Percentiles rank a stretch among this genome's conserved stretches.
These are phyloP conservation scores for Pharus latifolius DNA, from an alignment of 176 grass and related monocot genomes.

Conservation along the genomic window DNA sequence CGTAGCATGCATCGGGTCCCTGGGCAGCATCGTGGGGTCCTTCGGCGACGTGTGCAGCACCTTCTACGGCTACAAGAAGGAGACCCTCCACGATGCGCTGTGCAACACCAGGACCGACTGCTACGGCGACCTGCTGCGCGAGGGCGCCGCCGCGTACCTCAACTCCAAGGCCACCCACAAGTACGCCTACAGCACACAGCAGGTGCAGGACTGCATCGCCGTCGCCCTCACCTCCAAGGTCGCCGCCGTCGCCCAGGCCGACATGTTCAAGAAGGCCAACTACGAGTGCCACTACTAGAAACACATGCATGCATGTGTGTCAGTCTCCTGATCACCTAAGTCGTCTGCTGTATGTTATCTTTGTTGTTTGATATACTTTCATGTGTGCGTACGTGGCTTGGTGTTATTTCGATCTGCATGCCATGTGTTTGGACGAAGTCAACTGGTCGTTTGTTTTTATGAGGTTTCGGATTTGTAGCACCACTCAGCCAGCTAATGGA, in stretches of 20 bases:
- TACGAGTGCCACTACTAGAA: constrained; percentile 52
- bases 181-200: constrained; percentile 41
- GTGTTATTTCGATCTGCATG: too few species aligned
- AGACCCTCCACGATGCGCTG: constrained; percentile 69
- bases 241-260: constrained; percentile 56
- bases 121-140: constrained; percentile 65
- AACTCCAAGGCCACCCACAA: constrained; percentile 51
- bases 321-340: too few species aligned
- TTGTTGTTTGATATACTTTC: too few species aligned
- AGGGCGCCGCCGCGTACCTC: constrained; percentile 81
- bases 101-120: constrained; percentile 52
- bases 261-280: constrained; percentile 68
- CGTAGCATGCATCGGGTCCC: constrained; percentile 47
- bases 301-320: background rate
- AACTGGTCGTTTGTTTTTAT: too few species aligned
- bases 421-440: too few species aligned
- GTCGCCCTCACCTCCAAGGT: constrained; percentile 34
- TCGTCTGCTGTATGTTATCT: too few species aligned
- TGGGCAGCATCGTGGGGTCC: constrained; percentile 46
- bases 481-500: too few species aligned
- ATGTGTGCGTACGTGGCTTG: too few species aligned
- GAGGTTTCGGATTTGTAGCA: too few species aligned
- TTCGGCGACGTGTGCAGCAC: constrained; percentile 41
- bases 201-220: constrained; percentile 54
- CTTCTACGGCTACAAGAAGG: constrained; percentile 40